A percentile compares a stretch with the other conserved stretches of the same genome.
These are phyloP conservation scores for Wickerhamomyces strasburgensis DNA, from an alignment of 805 yeast species.

Conservation along the genomic window DNA sequence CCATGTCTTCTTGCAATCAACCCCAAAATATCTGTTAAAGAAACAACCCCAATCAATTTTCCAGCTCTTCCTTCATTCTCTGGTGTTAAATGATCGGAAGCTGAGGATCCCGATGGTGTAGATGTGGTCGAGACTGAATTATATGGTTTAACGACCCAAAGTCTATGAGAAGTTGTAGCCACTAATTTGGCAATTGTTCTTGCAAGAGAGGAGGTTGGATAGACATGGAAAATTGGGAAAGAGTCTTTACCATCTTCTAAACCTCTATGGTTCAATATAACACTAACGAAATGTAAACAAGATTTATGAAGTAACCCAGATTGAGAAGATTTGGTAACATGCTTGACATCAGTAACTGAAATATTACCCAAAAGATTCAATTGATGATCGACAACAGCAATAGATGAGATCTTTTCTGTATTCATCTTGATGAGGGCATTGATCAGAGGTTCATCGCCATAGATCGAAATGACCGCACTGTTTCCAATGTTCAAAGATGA, in stretches of 20 bases:
- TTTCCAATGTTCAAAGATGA: slow-evolving; percentile 75
- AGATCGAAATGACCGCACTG: slow-evolving; percentile 67
- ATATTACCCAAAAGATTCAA: slow-evolving; percentile 82
- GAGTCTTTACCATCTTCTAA: slow-evolving; percentile 93
- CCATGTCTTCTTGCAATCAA: slow-evolving; percentile 75
- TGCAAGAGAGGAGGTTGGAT: slow-evolving; percentile 70
- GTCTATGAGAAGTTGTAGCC: slow-evolving; percentile 89
- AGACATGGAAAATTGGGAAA: slow-evolving; percentile 93
- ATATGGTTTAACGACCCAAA: slow-evolving; percentile 72
- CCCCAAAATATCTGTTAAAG: slow-evolving; percentile 85
- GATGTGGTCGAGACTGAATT: slow-evolving; percentile 23
- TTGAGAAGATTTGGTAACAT: slow-evolving; percentile 82
- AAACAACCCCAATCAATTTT: slow-evolving; percentile 82
- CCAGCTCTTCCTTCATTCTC: slow-evolving; percentile 61
- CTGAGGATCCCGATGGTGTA: slow-evolving; percentile 20
- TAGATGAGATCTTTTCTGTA: slow-evolving; percentile 74
- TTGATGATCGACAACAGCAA: slow-evolving; percentile 86
- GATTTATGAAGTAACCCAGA: slow-evolving; percentile 76
- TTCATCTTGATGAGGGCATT: slow-evolving; percentile 88
- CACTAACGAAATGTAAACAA: slow-evolving; percentile 82
- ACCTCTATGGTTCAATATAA: slow-evolving; percentile 83
- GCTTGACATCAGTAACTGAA: slow-evolving; percentile 88
- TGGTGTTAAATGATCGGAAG: slow-evolving; percentile 25
- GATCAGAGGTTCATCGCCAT: slow-evolving; percentile 81
- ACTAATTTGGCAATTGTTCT: slow-evolving; percentile 91